Percentiles rank a stretch among this genome's conserved stretches.
Evolutionary conservation across 129 eudicot genomes (phyloP).

Genomic region (Flaveria trinervia): DNA sequence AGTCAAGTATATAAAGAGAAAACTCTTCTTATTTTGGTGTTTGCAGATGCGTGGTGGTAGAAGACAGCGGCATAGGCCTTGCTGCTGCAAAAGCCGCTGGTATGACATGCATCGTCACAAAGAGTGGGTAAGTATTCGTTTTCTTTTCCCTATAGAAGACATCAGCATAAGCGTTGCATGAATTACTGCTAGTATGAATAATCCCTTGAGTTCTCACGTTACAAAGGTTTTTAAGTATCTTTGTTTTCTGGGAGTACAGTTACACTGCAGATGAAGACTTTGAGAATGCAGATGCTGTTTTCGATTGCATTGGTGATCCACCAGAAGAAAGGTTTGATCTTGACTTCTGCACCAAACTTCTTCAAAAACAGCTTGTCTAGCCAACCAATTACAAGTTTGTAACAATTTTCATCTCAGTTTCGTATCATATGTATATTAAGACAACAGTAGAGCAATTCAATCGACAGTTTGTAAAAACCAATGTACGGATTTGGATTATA

Average conservation of each 20-base stretch:
- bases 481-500: not conserved
- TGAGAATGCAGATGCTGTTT: slow-evolving; percentile 94
- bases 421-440: not conserved
- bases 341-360: slow-evolving; percentile 77
- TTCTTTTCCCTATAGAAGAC: no score
- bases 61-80: slow-evolving; percentile 97
- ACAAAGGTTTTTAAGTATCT: not conserved
- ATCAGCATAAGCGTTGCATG: not conserved
- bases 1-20: not conserved
- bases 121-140: slow-evolving; percentile 71
- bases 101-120: slow-evolving; percentile 91
- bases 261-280: slow-evolving; percentile 97
- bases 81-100: slow-evolving; percentile 99
- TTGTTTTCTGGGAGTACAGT: slow-evolving; percentile 41
- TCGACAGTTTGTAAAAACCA: not conserved
- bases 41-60: slow-evolving; percentile 92
- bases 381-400: slow-evolving; percentile 1
- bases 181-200: not conserved
- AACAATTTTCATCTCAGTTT: not conserved
- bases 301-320: slow-evolving; percentile 96
- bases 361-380: slow-evolving; percentile 62
- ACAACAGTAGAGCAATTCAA: not conserved
- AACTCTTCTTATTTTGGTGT: slow-evolving; percentile 1
- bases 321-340: slow-evolving; percentile 95
- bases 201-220: not conserved